These are phyloP conservation scores for Colletotrichum musicola DNA, from an alignment of 2,329 filamentous ascomycete species.

Conservation along the genomic window DNA sequence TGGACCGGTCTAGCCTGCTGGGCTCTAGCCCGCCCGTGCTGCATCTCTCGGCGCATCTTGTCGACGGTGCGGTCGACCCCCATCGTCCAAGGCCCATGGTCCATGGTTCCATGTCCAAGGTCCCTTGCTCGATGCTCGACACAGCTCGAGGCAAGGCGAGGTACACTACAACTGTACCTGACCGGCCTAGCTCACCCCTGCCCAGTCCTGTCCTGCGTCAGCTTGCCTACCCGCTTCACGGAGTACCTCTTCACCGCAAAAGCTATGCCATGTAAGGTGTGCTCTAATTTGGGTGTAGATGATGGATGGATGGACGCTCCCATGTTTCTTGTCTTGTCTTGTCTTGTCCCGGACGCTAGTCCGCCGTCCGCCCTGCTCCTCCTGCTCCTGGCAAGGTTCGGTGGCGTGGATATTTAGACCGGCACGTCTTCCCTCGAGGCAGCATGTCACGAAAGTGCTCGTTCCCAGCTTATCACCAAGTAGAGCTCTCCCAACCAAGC, in stretches of 20 bases:
- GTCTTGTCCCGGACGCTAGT: conserved; percentile 29
- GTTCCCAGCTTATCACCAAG: conserved; percentile 8
- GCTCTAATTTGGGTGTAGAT: neutral
- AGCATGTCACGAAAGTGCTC: neutral
- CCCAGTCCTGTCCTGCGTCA: neutral
- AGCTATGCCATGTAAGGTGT: conserved; percentile 4
- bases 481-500: conserved; percentile 4
- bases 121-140: conserved; percentile 27
- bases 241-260: conserved; percentile 35
- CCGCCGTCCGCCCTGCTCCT: conserved; percentile 10
- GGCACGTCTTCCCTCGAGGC: conserved; percentile 21
- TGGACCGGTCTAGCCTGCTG: conserved; percentile 34
- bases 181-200: too few relatives aligned
- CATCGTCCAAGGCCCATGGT: neutral
- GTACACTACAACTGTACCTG: too few relatives aligned
- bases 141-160: neutral
- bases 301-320: conserved; percentile 33
- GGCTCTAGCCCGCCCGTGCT: conserved; percentile 37
- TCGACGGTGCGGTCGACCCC: conserved; percentile 23
- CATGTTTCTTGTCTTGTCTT: conserved; percentile 29
- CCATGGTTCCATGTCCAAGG: conserved; percentile 7
- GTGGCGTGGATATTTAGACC: conserved; percentile 35
- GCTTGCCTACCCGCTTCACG: conserved; percentile 28
- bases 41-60: conserved; percentile 39
- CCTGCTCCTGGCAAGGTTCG: conserved; percentile 23